Evolutionary conservation across 768 basidiomycete species (phyloP), one percentile per base, ranked within the genome.

Genomic region (Polyporus arcularius): DNA sequence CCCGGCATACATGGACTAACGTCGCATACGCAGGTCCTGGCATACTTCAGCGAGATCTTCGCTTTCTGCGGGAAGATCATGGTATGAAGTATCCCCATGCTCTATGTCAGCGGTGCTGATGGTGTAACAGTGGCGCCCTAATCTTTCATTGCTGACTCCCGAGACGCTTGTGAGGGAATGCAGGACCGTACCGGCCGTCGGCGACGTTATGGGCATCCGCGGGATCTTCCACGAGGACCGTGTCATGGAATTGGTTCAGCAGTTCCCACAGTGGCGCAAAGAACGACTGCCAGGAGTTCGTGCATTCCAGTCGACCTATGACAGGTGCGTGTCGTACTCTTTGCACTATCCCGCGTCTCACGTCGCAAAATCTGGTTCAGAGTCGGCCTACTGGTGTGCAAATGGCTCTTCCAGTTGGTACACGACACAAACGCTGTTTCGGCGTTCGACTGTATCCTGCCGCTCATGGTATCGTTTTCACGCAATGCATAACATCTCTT

Each of bases 241-340:
- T 47, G 79, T 94, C 5, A 65, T 78, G 10, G 81, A 85, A 53
- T 80, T 93, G 4, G 85, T 89, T 2, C 73, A 80, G 21, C 79
- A 78, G 26, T 87, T 96, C 70, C 82, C 84, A 45, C 70, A 78
- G 18, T 92, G 90, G 92, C 81, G 90, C 35, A 78, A 79, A 41
- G 82, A 89, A 61, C 83, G 93, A 35, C 71, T 86, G 4, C 84
- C 91, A 18, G 92, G 92, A 4, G 83, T 85, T 28, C 84, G 88
- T 38, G 92, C 92, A 4, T 88, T 92, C 68, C 88, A 92, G 67
- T 94, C 92, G 0, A 87, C 82, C n/a, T 94, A 94, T 66, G 93
- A 96, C 68, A 83, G 87, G 83, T 87, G 70, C 41, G 79, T 71
- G 2, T 49, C 60, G 28, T 18, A 15, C 48, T 53, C n/a, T 11